Conservation (phyloP, 139 green algal species). For the Diplosphaera chodatii region DNA sequence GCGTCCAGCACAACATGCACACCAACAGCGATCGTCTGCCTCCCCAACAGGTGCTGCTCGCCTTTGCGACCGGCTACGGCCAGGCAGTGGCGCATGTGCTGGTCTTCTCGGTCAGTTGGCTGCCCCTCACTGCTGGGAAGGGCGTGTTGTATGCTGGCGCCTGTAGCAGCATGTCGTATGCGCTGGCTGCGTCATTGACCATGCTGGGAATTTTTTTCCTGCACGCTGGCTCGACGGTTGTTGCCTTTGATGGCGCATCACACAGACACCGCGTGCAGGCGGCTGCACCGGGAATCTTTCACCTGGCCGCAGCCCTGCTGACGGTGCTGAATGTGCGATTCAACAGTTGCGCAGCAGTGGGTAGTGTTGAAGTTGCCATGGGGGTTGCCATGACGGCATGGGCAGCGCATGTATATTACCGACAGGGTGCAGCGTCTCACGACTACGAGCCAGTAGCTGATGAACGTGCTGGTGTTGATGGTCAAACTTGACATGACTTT, state of each 20-base stretch:
- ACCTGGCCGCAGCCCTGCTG: background rate
- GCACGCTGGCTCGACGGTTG: background rate
- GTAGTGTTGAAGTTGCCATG: background rate
- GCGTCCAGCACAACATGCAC: too few relatives aligned
- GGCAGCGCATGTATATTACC: background rate
- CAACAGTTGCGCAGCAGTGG: background rate
- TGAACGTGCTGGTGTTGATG: too few relatives aligned
- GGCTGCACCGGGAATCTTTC: background rate
- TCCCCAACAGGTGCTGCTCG: background rate
- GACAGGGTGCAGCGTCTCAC: too few relatives aligned
- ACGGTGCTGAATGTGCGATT: background rate
- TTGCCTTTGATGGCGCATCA: background rate
- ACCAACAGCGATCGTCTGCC: too few relatives aligned
- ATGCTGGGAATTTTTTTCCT: background rate
- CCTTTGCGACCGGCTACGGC: background rate
- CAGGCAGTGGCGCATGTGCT: background rate
- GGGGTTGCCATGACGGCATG: background rate
- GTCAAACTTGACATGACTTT: too few relatives aligned
- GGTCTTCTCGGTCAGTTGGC: background rate
- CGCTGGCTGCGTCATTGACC: background rate
- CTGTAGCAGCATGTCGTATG: background rate
- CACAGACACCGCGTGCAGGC: background rate
- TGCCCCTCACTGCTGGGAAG: background rate
- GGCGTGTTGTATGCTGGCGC: background rate
- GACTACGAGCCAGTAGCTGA: too few relatives aligned